Evolutionary conservation across 169 alveolate genomes (phyloP).

Genomic region (Nephromyces sp.): DNA sequence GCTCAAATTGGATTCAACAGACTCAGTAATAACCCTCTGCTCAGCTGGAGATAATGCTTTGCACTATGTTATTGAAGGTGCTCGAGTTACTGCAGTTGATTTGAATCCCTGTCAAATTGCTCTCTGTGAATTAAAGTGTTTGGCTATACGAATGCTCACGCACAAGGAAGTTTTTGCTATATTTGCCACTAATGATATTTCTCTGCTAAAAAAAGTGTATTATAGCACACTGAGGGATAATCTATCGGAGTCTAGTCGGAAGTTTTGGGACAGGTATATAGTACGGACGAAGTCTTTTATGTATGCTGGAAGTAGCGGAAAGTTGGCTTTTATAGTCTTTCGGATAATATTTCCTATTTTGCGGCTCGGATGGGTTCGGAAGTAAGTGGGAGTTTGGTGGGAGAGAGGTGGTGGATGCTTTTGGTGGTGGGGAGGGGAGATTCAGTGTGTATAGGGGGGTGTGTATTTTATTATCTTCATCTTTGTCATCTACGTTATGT

Average conservation of each 20-base stretch:
- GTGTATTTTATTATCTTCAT: too few relatives aligned
- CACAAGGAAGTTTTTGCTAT: slow-evolving; percentile 6
- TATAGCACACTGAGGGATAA: neutral
- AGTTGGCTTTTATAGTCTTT: neutral
- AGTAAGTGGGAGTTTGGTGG: too few relatives aligned
- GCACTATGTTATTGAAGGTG: slow-evolving; percentile 11
- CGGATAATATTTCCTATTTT: slow-evolving; percentile 2
- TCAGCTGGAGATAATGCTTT: slow-evolving; percentile 12
- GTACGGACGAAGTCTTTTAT: neutral
- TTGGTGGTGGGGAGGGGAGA: too few relatives aligned
- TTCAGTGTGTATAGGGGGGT: too few relatives aligned
- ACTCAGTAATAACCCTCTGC: slow-evolving; percentile 5
- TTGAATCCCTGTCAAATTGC: slow-evolving; percentile 8
- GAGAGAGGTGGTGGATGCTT: too few relatives aligned
- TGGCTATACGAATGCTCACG: neutral
- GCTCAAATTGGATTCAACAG: neutral
- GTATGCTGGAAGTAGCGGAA: slow-evolving; percentile 3
- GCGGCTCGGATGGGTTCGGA: slow-evolving; percentile 11
- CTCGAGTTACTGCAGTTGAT: slow-evolving; percentile 4
- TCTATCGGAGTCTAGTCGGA: neutral
- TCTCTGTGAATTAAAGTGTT: neutral
- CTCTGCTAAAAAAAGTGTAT: neutral
- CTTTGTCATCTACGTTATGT: too few relatives aligned
- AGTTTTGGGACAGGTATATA: slow-evolving; percentile 6
- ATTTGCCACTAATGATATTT: neutral